A percentile compares a stretch with the other conserved stretches of the same genome.
phyloP scores from a whole-genome alignment of 139 green algal genomes.

The Volvox africanus region DNA sequence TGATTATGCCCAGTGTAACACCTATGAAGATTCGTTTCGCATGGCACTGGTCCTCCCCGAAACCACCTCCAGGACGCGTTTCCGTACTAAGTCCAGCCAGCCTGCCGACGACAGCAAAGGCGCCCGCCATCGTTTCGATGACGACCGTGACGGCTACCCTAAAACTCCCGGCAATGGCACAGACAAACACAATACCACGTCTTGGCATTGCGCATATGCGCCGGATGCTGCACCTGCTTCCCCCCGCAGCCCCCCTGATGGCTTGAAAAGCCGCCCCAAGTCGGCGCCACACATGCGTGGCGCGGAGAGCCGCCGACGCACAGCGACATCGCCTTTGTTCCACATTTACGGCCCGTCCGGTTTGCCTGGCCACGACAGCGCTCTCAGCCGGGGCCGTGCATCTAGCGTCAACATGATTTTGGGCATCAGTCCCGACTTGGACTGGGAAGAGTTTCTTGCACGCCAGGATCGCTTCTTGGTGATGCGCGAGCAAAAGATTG shows the following conservation, averaged over 20 bases:
- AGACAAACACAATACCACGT: neutral
- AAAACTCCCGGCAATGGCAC: neutral
- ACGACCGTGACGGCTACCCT: neutral
- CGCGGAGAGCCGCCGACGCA: neutral
- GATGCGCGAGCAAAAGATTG: conserved; percentile 11
- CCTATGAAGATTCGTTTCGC: neutral
- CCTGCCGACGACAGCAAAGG: neutral
- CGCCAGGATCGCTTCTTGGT: conserved; percentile 49
- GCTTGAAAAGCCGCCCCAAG: neutral
- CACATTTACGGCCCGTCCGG: neutral
- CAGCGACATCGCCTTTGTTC: neutral
- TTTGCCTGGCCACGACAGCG: neutral
- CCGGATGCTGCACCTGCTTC: neutral
- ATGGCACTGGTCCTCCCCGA: neutral
- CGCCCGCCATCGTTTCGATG: neutral
- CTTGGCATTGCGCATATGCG: neutral
- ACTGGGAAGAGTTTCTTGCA: conserved; percentile 54
- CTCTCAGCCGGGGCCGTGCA: neutral
- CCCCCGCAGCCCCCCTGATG: conserved; percentile 3
- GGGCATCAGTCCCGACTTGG: conserved; percentile 37
- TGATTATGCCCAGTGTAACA: no score
- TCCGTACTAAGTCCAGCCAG: neutral
- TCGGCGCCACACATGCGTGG: conserved; percentile 12
- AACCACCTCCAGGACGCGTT: conserved; percentile 22
- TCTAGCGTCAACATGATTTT: neutral